Conservation (phyloP, 2,329 filamentous ascomycete species). For the Calonectria multiphialidica region DNA sequence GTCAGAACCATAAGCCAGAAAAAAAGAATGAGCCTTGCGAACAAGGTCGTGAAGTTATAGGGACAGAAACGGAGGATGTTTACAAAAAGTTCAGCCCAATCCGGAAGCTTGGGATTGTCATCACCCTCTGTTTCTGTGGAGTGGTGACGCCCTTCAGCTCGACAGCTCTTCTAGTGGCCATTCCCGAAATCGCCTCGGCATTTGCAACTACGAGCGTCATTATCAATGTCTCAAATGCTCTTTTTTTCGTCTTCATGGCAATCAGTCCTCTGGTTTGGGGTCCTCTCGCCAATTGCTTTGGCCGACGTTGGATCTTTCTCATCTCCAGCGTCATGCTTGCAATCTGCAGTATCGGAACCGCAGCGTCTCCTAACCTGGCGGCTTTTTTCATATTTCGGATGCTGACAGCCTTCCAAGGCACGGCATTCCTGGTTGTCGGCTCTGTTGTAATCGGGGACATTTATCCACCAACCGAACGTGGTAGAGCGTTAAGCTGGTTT, state of each 20-base stretch:
- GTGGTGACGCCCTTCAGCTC: conserved; percentile 35
- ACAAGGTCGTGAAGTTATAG: not conserved
- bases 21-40: not conserved
- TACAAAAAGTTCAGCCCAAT: conserved; percentile 38
- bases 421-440: conserved; percentile 75
- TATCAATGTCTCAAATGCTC: conserved; percentile 76
- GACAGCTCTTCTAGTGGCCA: conserved; percentile 34
- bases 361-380: conserved; percentile 73
- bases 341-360: conserved; percentile 74
- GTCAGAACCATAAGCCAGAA: not conserved
- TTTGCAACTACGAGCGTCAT: conserved; percentile 34
- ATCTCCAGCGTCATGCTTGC: conserved; percentile 62
- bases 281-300: conserved; percentile 71
- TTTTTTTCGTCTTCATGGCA: conserved; percentile 81
- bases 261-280: conserved; percentile 75
- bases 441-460: conserved; percentile 71
- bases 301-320: conserved; percentile 56
- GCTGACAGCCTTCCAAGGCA: conserved; percentile 78
- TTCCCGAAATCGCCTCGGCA: conserved; percentile 35
- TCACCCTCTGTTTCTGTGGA: conserved; percentile 36
- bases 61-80: not conserved
- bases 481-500: conserved; percentile 76
- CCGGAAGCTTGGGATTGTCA: conserved; percentile 39
- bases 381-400: conserved; percentile 77
- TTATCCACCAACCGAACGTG: conserved; percentile 71